These are phyloP conservation scores for Aspergillus felis DNA, from an alignment of 2,329 filamentous ascomycete genomes.

Conservation along the genomic window DNA sequence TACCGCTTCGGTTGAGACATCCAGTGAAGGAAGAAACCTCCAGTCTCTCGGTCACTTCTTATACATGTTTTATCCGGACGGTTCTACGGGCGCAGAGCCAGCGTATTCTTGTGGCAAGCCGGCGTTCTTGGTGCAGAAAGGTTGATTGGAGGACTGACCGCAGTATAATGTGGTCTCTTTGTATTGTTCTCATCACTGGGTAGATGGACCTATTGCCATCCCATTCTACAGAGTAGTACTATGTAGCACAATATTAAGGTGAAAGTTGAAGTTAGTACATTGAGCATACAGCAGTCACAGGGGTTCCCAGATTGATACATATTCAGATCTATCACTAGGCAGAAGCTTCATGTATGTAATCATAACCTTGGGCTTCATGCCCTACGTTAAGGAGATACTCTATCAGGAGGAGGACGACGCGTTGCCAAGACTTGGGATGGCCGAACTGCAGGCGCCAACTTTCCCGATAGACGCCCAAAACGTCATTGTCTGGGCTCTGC, in stretches of 20 bases:
- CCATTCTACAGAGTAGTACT: background rate
- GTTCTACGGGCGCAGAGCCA: background rate
- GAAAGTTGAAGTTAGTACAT: background rate
- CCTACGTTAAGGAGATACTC: background rate
- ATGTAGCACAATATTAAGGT: background rate
- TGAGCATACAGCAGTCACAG: background rate
- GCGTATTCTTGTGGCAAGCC: background rate
- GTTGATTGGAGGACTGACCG: background rate
- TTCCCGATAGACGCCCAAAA: constrained; percentile 23
- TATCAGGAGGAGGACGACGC: constrained; percentile 16
- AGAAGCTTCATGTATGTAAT: background rate
- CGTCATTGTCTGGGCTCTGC: constrained; percentile 26
- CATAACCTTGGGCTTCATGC: background rate
- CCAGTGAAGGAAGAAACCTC: background rate
- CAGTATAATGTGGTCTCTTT: background rate
- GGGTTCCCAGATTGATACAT: background rate
- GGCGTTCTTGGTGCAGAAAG: background rate
- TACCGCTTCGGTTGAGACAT: background rate
- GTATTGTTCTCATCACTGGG: background rate
- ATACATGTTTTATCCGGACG: background rate
- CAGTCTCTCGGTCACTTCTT: background rate
- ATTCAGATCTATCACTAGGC: background rate
- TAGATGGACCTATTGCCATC: background rate
- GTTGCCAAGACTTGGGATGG: constrained; percentile 26
- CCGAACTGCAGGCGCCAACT: constrained; percentile 28